Conservation (phyloP, 78 protist species). For the Dictyostelium brefeldianum region DNA sequence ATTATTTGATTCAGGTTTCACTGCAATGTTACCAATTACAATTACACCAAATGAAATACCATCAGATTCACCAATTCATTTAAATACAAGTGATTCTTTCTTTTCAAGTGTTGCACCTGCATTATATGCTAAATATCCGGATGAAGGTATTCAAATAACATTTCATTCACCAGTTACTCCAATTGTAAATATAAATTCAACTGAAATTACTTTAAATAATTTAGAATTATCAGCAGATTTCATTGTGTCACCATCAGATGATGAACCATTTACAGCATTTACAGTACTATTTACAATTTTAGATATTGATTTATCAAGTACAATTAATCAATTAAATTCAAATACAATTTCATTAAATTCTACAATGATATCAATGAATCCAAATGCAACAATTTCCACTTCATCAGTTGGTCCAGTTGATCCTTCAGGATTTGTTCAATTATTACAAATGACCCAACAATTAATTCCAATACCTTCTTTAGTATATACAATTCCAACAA, state of each 20-base stretch:
- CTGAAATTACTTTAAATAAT: not conserved
- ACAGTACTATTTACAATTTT: not conserved
- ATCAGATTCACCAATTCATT: not conserved
- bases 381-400: constrained; percentile 7
- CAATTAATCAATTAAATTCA: too few relatives aligned
- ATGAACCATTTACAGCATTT: not conserved
- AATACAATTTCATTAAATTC: not conserved
- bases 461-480: constrained; percentile 37
- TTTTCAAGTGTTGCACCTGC: constrained; percentile 10
- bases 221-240: not conserved
- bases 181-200: not conserved
- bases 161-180: constrained; percentile 20
- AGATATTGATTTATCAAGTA: not conserved
- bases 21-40: not conserved
- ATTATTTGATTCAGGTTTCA: not conserved
- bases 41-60: constrained; percentile 8
- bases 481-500: not conserved
- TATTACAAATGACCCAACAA: constrained; percentile 8
- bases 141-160: not conserved
- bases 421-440: constrained; percentile 27
- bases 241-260: not conserved
- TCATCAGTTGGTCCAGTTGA: constrained; percentile 24
- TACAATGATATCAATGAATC: not conserved
- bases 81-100: constrained; percentile 27
- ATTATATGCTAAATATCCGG: not conserved